A percentile compares a stretch with the other conserved stretches of the same genome.
phyloP scores from a whole-genome alignment of 495 filamentous ascomycete genomes.

The Penicillium canescens region DNA sequence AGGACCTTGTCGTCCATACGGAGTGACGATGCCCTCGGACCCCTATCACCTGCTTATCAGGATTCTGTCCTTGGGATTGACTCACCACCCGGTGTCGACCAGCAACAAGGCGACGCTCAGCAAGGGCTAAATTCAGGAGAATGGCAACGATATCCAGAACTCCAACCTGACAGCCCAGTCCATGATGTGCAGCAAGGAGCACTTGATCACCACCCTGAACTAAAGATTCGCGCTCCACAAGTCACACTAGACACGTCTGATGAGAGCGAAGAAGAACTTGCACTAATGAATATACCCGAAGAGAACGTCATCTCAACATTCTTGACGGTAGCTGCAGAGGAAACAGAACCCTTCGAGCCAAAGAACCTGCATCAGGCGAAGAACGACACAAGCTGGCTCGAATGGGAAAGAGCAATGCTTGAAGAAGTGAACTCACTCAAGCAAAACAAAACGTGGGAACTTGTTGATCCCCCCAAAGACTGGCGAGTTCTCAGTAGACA shows the following conservation, averaged over 20 bases:
- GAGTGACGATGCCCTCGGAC: too few relatives aligned
- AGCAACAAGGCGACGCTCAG: constrained; percentile 10
- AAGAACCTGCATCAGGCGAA: too few relatives aligned
- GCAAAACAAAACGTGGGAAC: constrained; percentile 30
- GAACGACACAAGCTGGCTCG: too few relatives aligned
- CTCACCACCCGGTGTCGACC: constrained; percentile 10
- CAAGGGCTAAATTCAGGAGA: constrained; percentile 12
- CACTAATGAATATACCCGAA: constrained; percentile 15
- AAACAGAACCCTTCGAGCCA: too few relatives aligned
- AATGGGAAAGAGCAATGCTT: constrained; percentile 10
- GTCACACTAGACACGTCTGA: neutral
- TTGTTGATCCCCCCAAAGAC: constrained; percentile 24
- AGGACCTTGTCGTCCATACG: too few relatives aligned
- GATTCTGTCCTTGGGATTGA: too few relatives aligned
- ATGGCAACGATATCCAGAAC: constrained; percentile 9
- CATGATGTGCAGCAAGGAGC: constrained; percentile 7
- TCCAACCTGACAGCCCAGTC: constrained; percentile 7
- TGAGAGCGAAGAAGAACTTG: constrained; percentile 14
- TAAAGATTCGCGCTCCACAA: constrained; percentile 3
- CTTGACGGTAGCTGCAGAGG: constrained; percentile 13
- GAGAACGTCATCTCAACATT: constrained; percentile 13
- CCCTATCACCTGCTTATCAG: too few relatives aligned
- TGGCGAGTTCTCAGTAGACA: constrained; percentile 23
- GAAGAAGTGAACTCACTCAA: constrained; percentile 25
- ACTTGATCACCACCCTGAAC: constrained; percentile 17